A percentile compares a stretch with the other conserved stretches of the same genome.
Conservation (phyloP, 1,284 basidiomycete genomes). For the Apiotrichum akiyoshidainum region DNA sequence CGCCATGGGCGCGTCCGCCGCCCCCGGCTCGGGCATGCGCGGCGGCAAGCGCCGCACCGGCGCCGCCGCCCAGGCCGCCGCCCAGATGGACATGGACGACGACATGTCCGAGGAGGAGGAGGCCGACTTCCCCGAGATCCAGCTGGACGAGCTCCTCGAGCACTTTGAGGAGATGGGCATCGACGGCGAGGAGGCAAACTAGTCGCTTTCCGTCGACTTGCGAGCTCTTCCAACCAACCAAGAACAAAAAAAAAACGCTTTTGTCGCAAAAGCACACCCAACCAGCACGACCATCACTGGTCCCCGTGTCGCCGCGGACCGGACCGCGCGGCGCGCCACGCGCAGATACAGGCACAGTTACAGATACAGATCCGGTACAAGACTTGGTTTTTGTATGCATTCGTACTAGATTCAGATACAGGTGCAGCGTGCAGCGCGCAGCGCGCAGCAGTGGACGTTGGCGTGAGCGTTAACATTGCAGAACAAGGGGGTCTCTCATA, state of each 20-base stretch:
- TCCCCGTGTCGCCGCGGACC: not conserved
- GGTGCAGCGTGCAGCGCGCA: no score
- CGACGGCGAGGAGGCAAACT: constrained; percentile 20
- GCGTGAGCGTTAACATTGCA: no score
- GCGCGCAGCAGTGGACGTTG: no score
- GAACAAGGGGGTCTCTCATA: no score
- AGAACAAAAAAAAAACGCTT: no score
- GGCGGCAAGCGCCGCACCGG: constrained; percentile 55
- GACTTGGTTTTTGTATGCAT: not conserved
- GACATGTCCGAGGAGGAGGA: constrained; percentile 70
- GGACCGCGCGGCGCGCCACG: not conserved
- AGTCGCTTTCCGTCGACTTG: not conserved
- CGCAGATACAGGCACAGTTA: not conserved
- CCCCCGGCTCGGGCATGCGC: constrained; percentile 52
- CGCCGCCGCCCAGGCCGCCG: constrained; percentile 47
- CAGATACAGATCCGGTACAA: not conserved
- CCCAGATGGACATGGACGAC: constrained; percentile 64
- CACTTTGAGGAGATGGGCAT: constrained; percentile 68
- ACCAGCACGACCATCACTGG: no score
- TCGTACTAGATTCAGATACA: not conserved
- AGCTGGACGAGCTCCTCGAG: constrained; percentile 84
- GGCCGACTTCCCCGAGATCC: constrained; percentile 83
- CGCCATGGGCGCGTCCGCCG: constrained; percentile 52
- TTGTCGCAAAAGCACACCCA: no score
- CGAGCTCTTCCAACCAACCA: no score